Evolutionary conservation across 2,329 filamentous ascomycete species (phyloP).

Genomic region (Hysterium pulicare): DNA sequence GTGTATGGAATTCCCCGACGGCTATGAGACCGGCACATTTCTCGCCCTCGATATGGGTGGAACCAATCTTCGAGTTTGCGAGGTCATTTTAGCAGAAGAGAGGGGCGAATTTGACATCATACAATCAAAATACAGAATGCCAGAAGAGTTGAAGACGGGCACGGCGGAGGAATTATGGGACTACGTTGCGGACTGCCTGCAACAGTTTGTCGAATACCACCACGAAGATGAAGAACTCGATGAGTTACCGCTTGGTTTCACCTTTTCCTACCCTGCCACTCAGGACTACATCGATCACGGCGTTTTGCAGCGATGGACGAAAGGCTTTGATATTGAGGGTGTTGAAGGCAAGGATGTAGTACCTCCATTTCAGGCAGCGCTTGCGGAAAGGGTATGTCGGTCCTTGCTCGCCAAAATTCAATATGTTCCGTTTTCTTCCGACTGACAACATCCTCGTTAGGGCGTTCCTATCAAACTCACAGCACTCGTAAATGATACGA

Average conservation of each 20-base stretch:
- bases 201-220: constrained; percentile 88
- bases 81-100: constrained; percentile 82
- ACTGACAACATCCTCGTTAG: no score
- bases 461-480: constrained; percentile 88
- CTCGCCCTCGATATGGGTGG: constrained; percentile 94
- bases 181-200: constrained; percentile 88
- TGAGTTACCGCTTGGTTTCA: constrained; percentile 81
- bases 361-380: constrained; percentile 77
- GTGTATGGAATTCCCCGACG: constrained; percentile 89
- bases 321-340: constrained; percentile 90
- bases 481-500: constrained; percentile 96
- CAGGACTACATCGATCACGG: constrained; percentile 94
- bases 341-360: constrained; percentile 91
- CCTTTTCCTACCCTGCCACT: constrained; percentile 92
- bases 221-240: constrained; percentile 64
- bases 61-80: constrained; percentile 91
- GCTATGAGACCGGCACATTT: constrained; percentile 81
- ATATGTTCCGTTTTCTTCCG: no score
- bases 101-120: constrained; percentile 94
- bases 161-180: constrained; percentile 86
- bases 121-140: constrained; percentile 94
- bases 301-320: constrained; percentile 91
- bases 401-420: no score
- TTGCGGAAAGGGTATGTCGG: constrained; percentile 65
- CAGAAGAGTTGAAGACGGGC: constrained; percentile 87